These are phyloP conservation scores for Pseudogymnoascus sp. DNA, from an alignment of 2,329 filamentous ascomycete genomes.

Conservation along the genomic window DNA sequence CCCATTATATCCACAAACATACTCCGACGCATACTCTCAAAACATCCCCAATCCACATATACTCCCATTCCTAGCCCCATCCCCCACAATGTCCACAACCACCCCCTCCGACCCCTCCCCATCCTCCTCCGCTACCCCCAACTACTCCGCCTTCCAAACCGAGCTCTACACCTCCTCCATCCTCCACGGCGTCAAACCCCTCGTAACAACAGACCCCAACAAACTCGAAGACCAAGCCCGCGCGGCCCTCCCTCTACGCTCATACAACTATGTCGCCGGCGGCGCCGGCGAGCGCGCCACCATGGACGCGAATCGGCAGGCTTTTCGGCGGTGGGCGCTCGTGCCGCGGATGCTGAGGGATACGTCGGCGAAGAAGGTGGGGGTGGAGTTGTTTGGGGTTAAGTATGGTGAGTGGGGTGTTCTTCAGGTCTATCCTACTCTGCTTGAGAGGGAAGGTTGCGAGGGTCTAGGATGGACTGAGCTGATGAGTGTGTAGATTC, in stretches of 20 bases:
- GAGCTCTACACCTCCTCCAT: slow-evolving; percentile 43
- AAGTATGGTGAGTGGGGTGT: slow-evolving; percentile 33
- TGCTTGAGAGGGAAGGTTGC: background rate
- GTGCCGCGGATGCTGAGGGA: slow-evolving; percentile 52
- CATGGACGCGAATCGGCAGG: slow-evolving; percentile 54
- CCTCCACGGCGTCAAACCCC: slow-evolving; percentile 37
- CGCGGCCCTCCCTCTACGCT: slow-evolving; percentile 36
- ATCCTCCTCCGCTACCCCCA: background rate
- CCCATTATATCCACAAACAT: background rate
- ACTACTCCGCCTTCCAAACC: background rate
- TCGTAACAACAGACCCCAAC: slow-evolving; percentile 50
- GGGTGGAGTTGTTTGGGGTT: slow-evolving; percentile 43
- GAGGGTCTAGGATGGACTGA: background rate
- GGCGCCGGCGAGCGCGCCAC: slow-evolving; percentile 54
- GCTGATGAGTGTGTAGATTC: background rate
- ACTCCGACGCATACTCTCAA: too few species aligned
- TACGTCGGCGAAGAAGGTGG: slow-evolving; percentile 43
- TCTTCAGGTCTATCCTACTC: too few species aligned
- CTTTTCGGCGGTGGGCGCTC: slow-evolving; percentile 56
- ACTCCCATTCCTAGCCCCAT: too few species aligned
- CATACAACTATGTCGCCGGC: slow-evolving; percentile 54
- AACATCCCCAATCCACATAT: background rate
- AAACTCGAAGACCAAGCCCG: slow-evolving; percentile 47
- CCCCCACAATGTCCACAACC: background rate
- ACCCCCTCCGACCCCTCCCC: background rate